Evolutionary conservation across 768 basidiomycete species (phyloP).

Genomic region (Boletales sp.): DNA sequence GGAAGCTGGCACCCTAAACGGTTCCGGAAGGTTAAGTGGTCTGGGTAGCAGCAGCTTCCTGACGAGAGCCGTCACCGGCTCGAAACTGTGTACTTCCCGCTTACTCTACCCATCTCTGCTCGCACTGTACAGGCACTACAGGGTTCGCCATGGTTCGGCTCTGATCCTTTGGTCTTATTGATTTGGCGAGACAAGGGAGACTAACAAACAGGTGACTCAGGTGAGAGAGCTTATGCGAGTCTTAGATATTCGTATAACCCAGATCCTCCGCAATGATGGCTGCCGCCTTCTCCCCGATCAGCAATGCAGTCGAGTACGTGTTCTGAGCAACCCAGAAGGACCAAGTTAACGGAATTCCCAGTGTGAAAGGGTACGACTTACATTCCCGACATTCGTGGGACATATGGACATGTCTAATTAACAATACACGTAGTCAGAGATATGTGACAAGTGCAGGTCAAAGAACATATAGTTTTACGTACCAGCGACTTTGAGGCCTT

Average conservation of each 20-base stretch:
- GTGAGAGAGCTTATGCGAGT: too few relatives aligned
- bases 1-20: too few relatives aligned
- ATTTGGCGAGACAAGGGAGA: too few relatives aligned
- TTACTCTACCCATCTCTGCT: too few relatives aligned
- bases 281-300: slow-evolving; percentile 17
- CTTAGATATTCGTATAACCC: background rate
- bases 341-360: background rate
- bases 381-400: slow-evolving; percentile 23
- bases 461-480: background rate
- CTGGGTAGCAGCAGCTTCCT: too few relatives aligned
- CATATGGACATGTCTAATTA: slow-evolving; percentile 36
- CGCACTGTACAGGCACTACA: too few relatives aligned
- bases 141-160: too few relatives aligned
- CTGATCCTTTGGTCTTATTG: too few relatives aligned
- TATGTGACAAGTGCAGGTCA: background rate
- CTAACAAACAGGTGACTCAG: too few relatives aligned
- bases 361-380: background rate
- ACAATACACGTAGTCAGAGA: background rate
- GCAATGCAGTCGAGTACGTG: slow-evolving; percentile 13
- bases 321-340: slow-evolving; percentile 2
- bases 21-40: too few relatives aligned
- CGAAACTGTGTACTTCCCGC: too few relatives aligned
- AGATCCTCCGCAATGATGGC: slow-evolving; percentile 12
- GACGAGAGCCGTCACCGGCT: too few relatives aligned
- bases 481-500: slow-evolving; percentile 61